These are phyloP conservation scores for Vararia minispora DNA, from an alignment of 768 basidiomycete genomes.

Conservation along the genomic window DNA sequence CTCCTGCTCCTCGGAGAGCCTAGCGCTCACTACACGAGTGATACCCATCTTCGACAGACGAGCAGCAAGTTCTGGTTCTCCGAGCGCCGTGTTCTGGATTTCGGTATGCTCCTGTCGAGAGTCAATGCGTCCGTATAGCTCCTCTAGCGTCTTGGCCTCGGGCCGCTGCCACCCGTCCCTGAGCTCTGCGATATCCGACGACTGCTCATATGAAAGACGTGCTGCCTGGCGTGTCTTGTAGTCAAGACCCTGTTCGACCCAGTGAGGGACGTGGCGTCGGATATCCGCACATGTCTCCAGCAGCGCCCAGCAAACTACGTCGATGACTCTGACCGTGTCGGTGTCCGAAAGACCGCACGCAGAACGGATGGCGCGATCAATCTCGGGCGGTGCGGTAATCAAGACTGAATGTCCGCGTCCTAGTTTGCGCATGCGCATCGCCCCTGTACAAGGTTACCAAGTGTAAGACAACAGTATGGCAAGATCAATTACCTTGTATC, in stretches of 20 bases:
- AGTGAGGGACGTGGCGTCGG: constrained; percentile 5
- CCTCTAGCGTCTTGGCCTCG: constrained; percentile 7
- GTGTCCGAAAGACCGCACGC: neutral
- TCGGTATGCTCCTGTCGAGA: too few relatives aligned
- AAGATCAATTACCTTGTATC: constrained; percentile 29
- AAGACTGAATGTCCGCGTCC: constrained; percentile 11
- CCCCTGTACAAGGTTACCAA: constrained; percentile 2
- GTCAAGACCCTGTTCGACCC: constrained; percentile 7
- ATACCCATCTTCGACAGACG: constrained; percentile 5
- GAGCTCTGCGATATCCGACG: neutral
- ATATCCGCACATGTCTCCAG: constrained; percentile 11
- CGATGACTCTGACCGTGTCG: neutral
- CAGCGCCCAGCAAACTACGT: constrained; percentile 11
- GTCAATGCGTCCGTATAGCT: constrained; percentile 8
- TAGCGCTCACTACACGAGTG: neutral
- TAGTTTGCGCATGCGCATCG: constrained; percentile 12
- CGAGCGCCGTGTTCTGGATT: too few relatives aligned
- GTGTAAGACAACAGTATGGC: neutral
- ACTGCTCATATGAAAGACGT: neutral
- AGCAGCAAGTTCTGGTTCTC: too few relatives aligned
- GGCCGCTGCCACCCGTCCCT: constrained; percentile 2
- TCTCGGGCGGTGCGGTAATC: constrained; percentile 8
- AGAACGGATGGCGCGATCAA: constrained; percentile 9
- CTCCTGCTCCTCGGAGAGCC: constrained; percentile 10
- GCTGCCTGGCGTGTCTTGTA: constrained; percentile 1